phyloP scores from a whole-genome alignment of 2,329 filamentous ascomycete species.

The Epichloe uncinata region DNA sequence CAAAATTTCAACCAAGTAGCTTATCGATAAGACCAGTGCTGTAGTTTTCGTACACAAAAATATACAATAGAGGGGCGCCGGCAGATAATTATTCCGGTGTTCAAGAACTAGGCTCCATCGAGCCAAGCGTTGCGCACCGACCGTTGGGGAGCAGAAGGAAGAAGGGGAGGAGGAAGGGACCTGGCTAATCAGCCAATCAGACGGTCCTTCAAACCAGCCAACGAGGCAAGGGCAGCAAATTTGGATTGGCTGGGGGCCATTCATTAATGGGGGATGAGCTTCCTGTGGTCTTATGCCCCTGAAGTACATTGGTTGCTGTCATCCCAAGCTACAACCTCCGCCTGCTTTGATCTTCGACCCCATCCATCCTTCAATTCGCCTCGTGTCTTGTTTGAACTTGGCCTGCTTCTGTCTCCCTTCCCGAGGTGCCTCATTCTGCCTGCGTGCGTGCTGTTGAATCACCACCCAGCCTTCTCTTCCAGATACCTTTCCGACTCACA shows the following conservation, averaged over 20 bases:
- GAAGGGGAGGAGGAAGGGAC: conserved; percentile 10
- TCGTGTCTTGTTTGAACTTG: conserved; percentile 2
- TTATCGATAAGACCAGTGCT: conserved; percentile 12
- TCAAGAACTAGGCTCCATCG: conserved; percentile 3
- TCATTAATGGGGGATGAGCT: neutral
- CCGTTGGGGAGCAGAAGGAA: neutral
- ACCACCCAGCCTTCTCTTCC: neutral
- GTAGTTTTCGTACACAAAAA: too few species aligned
- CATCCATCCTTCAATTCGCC: conserved; percentile 6
- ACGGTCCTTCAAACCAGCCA: conserved; percentile 2
- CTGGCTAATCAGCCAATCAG: conserved; percentile 2
- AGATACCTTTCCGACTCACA: conserved; percentile 5
- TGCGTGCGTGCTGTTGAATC: neutral
- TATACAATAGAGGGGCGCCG: too few species aligned
- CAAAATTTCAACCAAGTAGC: conserved; percentile 16
- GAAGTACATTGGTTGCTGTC: conserved; percentile 13
- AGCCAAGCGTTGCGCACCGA: conserved; percentile 12
- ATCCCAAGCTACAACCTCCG: conserved; percentile 5
- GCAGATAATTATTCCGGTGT: too few species aligned
- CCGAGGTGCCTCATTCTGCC: conserved; percentile 3
- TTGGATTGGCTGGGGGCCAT: too few species aligned
- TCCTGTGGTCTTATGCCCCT: conserved; percentile 19
- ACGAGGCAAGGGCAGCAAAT: conserved; percentile 10
- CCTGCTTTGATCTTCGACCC: conserved; percentile 1
- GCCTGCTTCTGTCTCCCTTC: conserved; percentile 3